Percentiles rank a stretch among this genome's conserved stretches.
Conservation (phyloP, 139 green algal species). For the Closterium sp. region DNA sequence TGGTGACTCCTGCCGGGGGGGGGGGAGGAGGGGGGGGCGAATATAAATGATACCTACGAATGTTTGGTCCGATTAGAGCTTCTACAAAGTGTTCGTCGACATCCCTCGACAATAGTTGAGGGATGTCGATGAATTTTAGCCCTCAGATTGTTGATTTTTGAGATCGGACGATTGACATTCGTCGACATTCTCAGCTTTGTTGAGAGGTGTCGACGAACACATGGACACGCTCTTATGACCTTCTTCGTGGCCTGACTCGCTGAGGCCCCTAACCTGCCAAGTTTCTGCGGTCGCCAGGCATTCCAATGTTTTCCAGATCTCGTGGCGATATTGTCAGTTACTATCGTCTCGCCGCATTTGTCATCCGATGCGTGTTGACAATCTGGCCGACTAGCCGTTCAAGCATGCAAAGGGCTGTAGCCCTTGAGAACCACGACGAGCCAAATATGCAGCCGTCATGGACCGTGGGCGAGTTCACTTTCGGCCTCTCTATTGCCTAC, state of each 20-base stretch:
- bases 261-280: neutral
- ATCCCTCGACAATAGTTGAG: too few species aligned
- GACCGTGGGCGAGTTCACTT: neutral
- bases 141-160: too few species aligned
- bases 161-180: too few species aligned
- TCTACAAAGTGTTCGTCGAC: too few species aligned
- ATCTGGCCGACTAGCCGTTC: neutral
- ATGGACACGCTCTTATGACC: too few species aligned
- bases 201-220: too few species aligned
- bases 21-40: too few species aligned
- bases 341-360: neutral
- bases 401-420: neutral
- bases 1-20: too few species aligned
- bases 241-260: neutral
- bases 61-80: too few species aligned
- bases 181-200: too few species aligned
- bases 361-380: neutral
- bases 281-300: neutral
- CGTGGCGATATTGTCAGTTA: neutral
- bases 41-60: too few species aligned
- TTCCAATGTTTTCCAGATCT: neutral
- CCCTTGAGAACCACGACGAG: neutral
- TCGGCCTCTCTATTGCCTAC: neutral
- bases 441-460: neutral
- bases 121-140: too few species aligned